phyloP scores from a whole-genome alignment of 225 moss, liverwort and hornwort species.

The Asterella californica region DNA sequence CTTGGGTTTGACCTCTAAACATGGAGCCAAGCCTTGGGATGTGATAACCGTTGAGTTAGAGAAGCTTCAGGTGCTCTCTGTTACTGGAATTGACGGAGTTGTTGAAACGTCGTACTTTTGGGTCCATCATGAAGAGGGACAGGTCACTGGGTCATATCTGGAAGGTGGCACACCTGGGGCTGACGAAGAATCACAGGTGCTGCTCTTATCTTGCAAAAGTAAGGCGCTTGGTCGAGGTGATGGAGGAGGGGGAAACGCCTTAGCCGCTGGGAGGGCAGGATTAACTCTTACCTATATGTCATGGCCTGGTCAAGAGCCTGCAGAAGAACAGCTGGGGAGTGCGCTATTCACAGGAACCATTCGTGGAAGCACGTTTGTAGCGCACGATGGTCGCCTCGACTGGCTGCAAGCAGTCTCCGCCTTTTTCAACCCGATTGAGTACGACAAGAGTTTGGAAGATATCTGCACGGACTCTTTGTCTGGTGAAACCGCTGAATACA shows the following conservation, averaged over 20 bases:
- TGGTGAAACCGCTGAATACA: slow-evolving; percentile 24
- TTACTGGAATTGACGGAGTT: slow-evolving; percentile 64
- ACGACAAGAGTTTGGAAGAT: slow-evolving; percentile 18
- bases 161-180: slow-evolving; percentile 46
- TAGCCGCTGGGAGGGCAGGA: slow-evolving; percentile 80
- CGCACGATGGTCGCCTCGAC: slow-evolving; percentile 84
- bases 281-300: slow-evolving; percentile 73
- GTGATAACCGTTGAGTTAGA: slow-evolving; percentile 61
- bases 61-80: slow-evolving; percentile 79
- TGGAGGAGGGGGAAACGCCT: slow-evolving; percentile 89
- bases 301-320: slow-evolving; percentile 84
- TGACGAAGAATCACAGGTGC: slow-evolving; percentile 60
- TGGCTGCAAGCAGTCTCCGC: slow-evolving; percentile 62
- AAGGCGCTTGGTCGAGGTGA: slow-evolving; percentile 85
- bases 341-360: slow-evolving; percentile 67
- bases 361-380: slow-evolving; percentile 83
- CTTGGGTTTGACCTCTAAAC: slow-evolving; percentile 21
- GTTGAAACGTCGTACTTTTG: slow-evolving; percentile 69
- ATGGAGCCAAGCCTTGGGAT: slow-evolving; percentile 70
- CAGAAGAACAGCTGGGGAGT: slow-evolving; percentile 63
- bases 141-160: slow-evolving; percentile 68
- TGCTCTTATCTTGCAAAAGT: slow-evolving; percentile 79
- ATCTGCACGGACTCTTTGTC: slow-evolving; percentile 19
- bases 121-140: slow-evolving; percentile 81
- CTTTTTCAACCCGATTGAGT: slow-evolving; percentile 60